phyloP scores from a whole-genome alignment of 2,329 filamentous ascomycete species.

The Geosmithia putterillii region DNA sequence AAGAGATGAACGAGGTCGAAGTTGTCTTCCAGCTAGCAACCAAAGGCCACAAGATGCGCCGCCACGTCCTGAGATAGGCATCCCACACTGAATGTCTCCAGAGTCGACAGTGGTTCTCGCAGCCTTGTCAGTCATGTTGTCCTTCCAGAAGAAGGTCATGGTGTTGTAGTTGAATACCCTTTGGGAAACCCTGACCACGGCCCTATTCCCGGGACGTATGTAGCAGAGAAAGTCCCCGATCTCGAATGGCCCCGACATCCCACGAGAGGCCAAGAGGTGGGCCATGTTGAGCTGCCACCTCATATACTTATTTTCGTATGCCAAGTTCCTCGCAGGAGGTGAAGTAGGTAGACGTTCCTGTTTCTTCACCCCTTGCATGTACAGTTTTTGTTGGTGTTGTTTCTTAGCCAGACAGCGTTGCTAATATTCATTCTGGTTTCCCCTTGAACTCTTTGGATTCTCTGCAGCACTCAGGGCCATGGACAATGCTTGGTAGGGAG shows the following conservation, averaged over 20 bases:
- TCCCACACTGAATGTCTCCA: neutral
- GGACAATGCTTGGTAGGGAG: too few species aligned
- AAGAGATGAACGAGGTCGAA: neutral
- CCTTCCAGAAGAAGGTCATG: neutral
- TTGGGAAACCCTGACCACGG: neutral
- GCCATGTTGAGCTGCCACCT: constrained; percentile 1
- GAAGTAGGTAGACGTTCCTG: neutral
- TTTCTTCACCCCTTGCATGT: neutral
- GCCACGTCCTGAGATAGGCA: neutral
- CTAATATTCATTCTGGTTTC: neutral
- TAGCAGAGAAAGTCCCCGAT: constrained; percentile 2
- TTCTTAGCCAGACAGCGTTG: neutral
- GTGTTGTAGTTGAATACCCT: neutral
- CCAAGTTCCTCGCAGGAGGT: neutral
- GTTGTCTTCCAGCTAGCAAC: neutral
- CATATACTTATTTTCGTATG: neutral
- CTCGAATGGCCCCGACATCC: constrained; percentile 2
- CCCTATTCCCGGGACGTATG: neutral
- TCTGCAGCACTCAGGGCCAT: too few species aligned
- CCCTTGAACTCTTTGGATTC: too few species aligned
- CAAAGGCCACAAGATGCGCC: neutral
- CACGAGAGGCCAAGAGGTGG: neutral
- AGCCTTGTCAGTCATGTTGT: neutral
- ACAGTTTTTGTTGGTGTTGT: neutral
- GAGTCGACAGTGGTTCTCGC: neutral